A percentile compares a stretch with the other conserved stretches of the same genome.
Evolutionary conservation across 495 filamentous ascomycete genomes (phyloP).

Genomic region (Hyaloscypha finlandica): DNA sequence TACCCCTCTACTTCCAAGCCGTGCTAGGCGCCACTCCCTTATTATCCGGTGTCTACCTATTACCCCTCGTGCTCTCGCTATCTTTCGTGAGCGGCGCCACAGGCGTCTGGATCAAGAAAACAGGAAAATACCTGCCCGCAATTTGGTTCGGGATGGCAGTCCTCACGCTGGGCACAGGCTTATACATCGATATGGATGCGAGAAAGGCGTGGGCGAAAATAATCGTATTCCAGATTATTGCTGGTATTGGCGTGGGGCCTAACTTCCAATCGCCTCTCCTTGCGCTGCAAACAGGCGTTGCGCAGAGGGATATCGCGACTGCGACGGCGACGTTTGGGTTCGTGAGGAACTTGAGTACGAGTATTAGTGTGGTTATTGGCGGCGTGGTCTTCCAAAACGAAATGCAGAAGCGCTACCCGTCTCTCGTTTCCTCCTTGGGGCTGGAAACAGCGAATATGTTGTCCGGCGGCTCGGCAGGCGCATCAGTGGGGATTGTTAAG

Average conservation of each 20-base stretch:
- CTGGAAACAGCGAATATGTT: slow-evolving; percentile 44
- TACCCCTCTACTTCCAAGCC: slow-evolving; percentile 79
- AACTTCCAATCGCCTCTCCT: slow-evolving; percentile 78
- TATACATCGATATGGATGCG: slow-evolving; percentile 60
- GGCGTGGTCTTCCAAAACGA: slow-evolving; percentile 67
- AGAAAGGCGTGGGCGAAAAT: slow-evolving; percentile 54
- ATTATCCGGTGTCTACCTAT: slow-evolving; percentile 74
- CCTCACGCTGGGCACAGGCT: slow-evolving; percentile 65
- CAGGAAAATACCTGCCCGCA: slow-evolving; percentile 54
- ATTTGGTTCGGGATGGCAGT: slow-evolving; percentile 59
- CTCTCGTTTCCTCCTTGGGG: slow-evolving; percentile 44
- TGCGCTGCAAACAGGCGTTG: slow-evolving; percentile 70
- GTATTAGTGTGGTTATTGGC: slow-evolving; percentile 68
- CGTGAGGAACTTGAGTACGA: slow-evolving; percentile 61
- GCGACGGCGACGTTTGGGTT: slow-evolving; percentile 70
- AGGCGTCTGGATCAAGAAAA: slow-evolving; percentile 74
- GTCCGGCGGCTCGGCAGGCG: slow-evolving; percentile 55
- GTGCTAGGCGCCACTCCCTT: slow-evolving; percentile 74
- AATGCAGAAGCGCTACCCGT: slow-evolving; percentile 44
- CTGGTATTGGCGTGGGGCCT: slow-evolving; percentile 66
- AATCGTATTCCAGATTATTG: slow-evolving; percentile 59
- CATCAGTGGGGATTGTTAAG: slow-evolving; percentile 57
- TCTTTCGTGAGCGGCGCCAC: slow-evolving; percentile 64
- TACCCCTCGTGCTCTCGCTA: slow-evolving; percentile 72
- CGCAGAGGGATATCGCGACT: slow-evolving; percentile 61